Evolutionary conservation across 768 basidiomycete genomes (phyloP), one percentile per base, ranked within the genome.

Genomic region (Suillus subaureus): DNA sequence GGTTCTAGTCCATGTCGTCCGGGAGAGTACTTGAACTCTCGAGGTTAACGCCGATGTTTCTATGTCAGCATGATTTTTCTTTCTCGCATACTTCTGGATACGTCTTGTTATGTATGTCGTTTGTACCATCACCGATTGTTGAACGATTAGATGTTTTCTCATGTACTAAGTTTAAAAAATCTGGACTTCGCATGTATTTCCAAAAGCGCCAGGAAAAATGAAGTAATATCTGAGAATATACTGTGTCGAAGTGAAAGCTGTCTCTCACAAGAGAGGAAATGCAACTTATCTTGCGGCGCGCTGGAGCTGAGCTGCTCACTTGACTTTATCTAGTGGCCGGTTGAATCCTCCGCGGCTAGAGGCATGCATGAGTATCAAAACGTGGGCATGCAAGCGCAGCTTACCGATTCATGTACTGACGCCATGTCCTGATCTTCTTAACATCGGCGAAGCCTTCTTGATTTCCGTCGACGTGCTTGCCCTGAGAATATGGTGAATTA

Each of bases 351-450:
- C 93, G 68, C 91, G 90, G 61, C 92, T 91, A 68, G 69, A 64
- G 68, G 49, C 58, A 69, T 63, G 63, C 56, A 12, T 65, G 64
- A 64, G 68, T 33, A 70, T 35, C 67, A 52, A 62, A 45, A 67
- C 33, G n/a, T 61, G 45, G 39, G 23, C 63, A 40, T 54, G 15
- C 52, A 31, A 26, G 37, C 35, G 15, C n/a, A 67, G 9, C 83
- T 57, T 70, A 89, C 88, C 95, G 86, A 77, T 98, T 98, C 97
- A 99, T 99, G 77, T 99, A 99, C 78, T 99, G 97, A 69, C 95
- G 84, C 96, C 95, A 97, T 31, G 94, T 96, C 66, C 94, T 83
- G 64, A 86, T 86, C 79, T 94, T 95, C 84, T 92, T 95, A 70
- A 91, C 77, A 62, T 86, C 77, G 42, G 82, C 84, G 43, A 66